Conservation (phyloP, 2,329 filamentous ascomycete genomes). For the Fusarium agapanthi region DNA sequence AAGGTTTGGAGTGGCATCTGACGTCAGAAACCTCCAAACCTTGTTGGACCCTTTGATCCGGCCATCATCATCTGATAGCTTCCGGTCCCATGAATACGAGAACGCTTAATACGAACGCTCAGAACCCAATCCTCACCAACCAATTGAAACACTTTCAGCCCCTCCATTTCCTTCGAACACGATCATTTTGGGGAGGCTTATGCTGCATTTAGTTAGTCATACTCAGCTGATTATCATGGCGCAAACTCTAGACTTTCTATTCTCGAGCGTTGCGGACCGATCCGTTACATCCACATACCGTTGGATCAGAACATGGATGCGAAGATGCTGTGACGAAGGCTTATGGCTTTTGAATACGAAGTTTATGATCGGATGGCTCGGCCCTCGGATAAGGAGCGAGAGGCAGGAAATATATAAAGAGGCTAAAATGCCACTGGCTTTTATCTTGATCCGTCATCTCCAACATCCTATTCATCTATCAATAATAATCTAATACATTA, state of each 20-base stretch:
- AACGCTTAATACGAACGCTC: background rate
- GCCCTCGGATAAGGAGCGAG: accelerated
- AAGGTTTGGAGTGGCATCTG: background rate
- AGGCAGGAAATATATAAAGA: background rate
- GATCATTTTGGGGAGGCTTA: background rate
- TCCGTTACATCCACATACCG: background rate
- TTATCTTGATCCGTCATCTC: no score
- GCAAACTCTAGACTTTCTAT: background rate
- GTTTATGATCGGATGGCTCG: background rate
- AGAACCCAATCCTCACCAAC: background rate
- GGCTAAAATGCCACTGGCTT: accelerated
- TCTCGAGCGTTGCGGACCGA: background rate
- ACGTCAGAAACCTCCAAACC: background rate
- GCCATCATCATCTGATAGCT: background rate
- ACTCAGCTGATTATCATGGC: background rate
- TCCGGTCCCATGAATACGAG: background rate
- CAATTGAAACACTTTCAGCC: background rate
- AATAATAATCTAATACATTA: background rate
- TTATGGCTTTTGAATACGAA: background rate
- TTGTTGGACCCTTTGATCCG: background rate
- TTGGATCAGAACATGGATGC: background rate
- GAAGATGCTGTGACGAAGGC: background rate
- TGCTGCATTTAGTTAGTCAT: background rate
- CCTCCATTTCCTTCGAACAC: background rate
- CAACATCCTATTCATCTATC: background rate